Evolutionary conservation across 306 rosid genomes (phyloP).

Genomic region (Pachyrhizus erosus): DNA sequence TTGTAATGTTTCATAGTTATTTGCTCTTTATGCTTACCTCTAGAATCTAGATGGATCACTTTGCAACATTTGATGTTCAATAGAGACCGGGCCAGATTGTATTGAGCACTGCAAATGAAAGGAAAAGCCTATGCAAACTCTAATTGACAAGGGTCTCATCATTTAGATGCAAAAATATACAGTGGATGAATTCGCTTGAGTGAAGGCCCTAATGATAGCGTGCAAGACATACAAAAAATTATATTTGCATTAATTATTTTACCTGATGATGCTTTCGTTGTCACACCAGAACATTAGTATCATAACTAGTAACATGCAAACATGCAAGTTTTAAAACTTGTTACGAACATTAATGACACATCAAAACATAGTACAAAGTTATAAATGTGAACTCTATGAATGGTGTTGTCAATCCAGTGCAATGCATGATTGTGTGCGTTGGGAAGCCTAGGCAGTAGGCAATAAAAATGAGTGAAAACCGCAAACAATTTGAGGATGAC

Average conservation of each 20-base stretch:
- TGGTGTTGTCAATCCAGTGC: neutral
- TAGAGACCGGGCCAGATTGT: neutral
- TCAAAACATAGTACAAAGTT: neutral
- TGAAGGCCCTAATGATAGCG: too few species aligned
- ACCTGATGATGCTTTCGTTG: too few species aligned
- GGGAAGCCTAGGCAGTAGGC: neutral
- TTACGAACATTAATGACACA: too few species aligned
- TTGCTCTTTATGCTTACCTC: constrained; percentile 46
- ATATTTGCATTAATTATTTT: too few species aligned
- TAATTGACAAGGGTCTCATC: too few species aligned
- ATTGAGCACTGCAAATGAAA: neutral
- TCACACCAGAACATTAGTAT: too few species aligned
- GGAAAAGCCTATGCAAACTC: too few species aligned
- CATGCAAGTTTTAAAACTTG: too few species aligned
- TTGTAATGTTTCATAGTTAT: constrained; percentile 39
- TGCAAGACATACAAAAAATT: too few species aligned
- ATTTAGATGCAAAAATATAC: too few species aligned
- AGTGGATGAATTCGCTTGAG: too few species aligned
- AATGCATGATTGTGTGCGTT: neutral
- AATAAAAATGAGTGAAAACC: neutral
- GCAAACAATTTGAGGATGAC: neutral
- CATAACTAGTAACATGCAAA: too few species aligned
- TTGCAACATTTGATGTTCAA: constrained; percentile 46
- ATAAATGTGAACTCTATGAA: neutral
- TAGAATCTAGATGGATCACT: constrained; percentile 30